Base-by-base conservation (phyloP, 352 stramenopile species). In the Phytophthora boehmeriae region DNA sequence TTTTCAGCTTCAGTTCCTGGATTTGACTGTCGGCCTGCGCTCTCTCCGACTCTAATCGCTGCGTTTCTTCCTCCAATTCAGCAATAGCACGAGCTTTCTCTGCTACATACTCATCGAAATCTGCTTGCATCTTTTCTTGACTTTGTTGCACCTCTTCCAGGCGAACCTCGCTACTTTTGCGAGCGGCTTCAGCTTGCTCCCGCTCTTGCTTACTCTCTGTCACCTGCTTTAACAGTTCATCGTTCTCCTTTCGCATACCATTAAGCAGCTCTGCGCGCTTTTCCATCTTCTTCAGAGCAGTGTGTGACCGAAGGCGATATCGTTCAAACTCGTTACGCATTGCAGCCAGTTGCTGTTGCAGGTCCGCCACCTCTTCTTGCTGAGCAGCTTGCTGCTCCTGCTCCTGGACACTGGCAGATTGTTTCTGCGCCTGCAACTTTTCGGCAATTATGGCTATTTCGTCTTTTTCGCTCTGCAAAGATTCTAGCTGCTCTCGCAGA, bases 211-310 rank as follows among this genome's bases (percentile, higher is more conserved):
- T 45, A 16, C 65, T 70, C 13, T 66, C 73, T n/a, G 27, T 36
- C 5, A 75, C 28, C 53, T 75, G 48, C 4, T 58, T 49, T 27
- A 70, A 46, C 32, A 92, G 51, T 25, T 35, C 41, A 25, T 89
- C 81, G 19, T 91, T 92, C 49, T 90, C 85, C 30, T 86, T 90
- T 14, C 75, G 78, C 85, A 92, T 94, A 11, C 74, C 73, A 44
- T 94, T 94, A 25, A 94, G 68, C 16, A 94, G 53, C 53, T 92
- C 83, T 9, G 83, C 77, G 23, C 86, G 78, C 53, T 89, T 92
- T 59, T 95, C 86, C 34, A 92, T 75, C 56, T 93, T 93, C 62
- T 92, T 93, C 3, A 95, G 51, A 1, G 86, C 86, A 1, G 86
- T 74, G 43, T 89, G 83, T 8, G 82, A 90, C 13, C 79, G 70